Conservation (phyloP, 176 grass and related monocot genomes). For the Lolium perenne region DNA sequence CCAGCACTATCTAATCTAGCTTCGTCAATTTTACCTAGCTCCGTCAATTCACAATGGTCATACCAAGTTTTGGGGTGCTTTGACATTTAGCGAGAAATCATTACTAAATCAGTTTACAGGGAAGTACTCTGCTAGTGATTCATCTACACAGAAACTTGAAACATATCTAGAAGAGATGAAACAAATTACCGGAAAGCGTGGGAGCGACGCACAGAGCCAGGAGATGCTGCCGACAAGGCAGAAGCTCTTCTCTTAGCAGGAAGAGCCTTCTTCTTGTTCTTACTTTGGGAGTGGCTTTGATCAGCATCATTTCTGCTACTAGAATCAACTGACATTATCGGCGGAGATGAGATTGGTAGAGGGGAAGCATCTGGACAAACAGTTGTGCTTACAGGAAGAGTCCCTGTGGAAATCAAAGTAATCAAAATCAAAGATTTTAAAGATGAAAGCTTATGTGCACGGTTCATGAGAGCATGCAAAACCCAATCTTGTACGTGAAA, state of each 20-base stretch:
- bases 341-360: conserved; percentile 49
- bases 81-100: background rate
- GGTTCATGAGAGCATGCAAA: background rate
- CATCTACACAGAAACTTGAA: background rate
- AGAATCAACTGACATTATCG: conserved; percentile 35
- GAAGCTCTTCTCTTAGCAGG: conserved; percentile 46
- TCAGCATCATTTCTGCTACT: conserved; percentile 37
- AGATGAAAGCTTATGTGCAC: background rate
- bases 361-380: conserved; percentile 38
- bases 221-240: conserved; percentile 28
- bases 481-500: background rate
- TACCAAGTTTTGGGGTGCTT: background rate
- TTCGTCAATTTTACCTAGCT: too few species aligned
- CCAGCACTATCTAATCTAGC: too few species aligned
- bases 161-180: background rate
- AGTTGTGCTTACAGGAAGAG: conserved; percentile 38
- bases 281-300: conserved; percentile 31
- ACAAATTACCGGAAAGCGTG: conserved; percentile 46
- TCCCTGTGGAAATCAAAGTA: conserved; percentile 19
- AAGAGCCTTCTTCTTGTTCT: conserved; percentile 46
- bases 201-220: conserved; percentile 53
- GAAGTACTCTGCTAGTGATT: background rate
- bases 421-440: background rate
- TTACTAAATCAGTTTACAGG: background rate
- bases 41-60: too few species aligned